These are phyloP conservation scores for Wickerhamomyces sydowiorum DNA, from an alignment of 805 yeast species.

Conservation along the genomic window DNA sequence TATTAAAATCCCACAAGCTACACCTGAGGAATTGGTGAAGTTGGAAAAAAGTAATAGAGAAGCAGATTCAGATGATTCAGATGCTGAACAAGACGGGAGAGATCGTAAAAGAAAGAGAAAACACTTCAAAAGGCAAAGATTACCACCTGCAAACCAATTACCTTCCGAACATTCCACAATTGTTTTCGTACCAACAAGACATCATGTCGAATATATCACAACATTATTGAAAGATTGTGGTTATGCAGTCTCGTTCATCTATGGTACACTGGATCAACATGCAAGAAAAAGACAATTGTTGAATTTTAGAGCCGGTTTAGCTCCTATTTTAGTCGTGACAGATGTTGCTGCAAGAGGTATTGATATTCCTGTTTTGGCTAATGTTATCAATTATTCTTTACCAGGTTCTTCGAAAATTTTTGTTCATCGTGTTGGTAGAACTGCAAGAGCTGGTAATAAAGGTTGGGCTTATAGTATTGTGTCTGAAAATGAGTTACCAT, in stretches of 20 bases:
- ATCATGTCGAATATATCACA: constrained; percentile 91
- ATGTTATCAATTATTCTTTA: constrained; percentile 85
- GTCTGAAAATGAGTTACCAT: constrained; percentile 81
- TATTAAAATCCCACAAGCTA: constrained; percentile 77
- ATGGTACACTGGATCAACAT: constrained; percentile 91
- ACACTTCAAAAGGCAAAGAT: constrained; percentile 43
- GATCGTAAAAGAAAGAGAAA: constrained; percentile 30
- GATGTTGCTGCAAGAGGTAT: constrained; percentile 99
- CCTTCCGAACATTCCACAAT: constrained; percentile 88
- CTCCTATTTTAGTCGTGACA: constrained; percentile 88
- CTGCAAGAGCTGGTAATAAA: constrained; percentile 96
- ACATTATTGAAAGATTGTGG: constrained; percentile 69
- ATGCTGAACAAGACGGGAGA: constrained; percentile 36
- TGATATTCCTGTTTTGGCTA: constrained; percentile 94
- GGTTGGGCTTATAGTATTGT: constrained; percentile 98
- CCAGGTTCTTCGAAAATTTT: constrained; percentile 93
- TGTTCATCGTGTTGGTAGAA: constrained; percentile 97
- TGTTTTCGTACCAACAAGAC: constrained; percentile 93
- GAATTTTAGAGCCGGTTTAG: constrained; percentile 78
- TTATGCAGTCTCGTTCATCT: constrained; percentile 81
- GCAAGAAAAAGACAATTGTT: constrained; percentile 88
- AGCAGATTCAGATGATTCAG: constrained; percentile 49
- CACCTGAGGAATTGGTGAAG: constrained; percentile 57
- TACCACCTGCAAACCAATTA: constrained; percentile 76
- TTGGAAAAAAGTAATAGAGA: constrained; percentile 42